These are phyloP conservation scores for Helminthosporium solani DNA, from an alignment of 2,329 filamentous ascomycete genomes.

Conservation along the genomic window DNA sequence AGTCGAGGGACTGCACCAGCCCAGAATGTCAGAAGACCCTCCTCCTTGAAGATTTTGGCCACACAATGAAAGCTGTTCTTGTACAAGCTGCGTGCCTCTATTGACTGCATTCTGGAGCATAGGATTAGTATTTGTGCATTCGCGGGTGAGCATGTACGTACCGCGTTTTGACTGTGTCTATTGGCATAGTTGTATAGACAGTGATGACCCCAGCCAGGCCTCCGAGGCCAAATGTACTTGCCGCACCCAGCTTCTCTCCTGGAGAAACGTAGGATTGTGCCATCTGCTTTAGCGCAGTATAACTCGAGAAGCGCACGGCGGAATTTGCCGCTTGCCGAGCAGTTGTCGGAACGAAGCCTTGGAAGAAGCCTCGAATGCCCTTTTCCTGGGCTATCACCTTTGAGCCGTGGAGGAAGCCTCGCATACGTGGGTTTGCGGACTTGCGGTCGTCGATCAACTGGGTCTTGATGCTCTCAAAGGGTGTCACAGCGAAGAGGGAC, in stretches of 20 bases:
- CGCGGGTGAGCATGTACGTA: constrained; percentile 21
- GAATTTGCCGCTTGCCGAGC: constrained; percentile 93
- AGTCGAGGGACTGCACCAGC: constrained; percentile 85
- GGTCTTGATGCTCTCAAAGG: constrained; percentile 98
- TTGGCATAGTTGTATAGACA: constrained; percentile 68
- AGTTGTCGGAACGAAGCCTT: constrained; percentile 93
- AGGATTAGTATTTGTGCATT: not conserved
- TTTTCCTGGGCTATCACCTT: constrained; percentile 84
- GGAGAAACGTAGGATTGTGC: constrained; percentile 90
- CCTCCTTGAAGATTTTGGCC: constrained; percentile 78
- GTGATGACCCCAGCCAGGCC: constrained; percentile 88
- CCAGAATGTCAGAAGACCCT: constrained; percentile 90
- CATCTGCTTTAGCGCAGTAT: constrained; percentile 86
- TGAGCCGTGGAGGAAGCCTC: constrained; percentile 88
- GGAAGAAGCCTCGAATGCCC: constrained; percentile 89
- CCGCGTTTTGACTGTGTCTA: constrained; percentile 93
- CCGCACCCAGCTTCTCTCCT: constrained; percentile 86
- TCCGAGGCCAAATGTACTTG: constrained; percentile 88
- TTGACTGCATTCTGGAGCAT: constrained; percentile 78
- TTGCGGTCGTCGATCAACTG: constrained; percentile 98
- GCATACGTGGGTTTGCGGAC: constrained; percentile 77
- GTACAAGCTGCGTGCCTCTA: constrained; percentile 78
- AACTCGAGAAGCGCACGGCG: constrained; percentile 85
- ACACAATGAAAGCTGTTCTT: constrained; percentile 87
- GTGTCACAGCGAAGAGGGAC: constrained; percentile 88